A percentile compares a stretch with the other conserved stretches of the same genome.
These are phyloP conservation scores for Rhodosorus marinus DNA, from an alignment of 23 red algal species.

Conservation along the genomic window DNA sequence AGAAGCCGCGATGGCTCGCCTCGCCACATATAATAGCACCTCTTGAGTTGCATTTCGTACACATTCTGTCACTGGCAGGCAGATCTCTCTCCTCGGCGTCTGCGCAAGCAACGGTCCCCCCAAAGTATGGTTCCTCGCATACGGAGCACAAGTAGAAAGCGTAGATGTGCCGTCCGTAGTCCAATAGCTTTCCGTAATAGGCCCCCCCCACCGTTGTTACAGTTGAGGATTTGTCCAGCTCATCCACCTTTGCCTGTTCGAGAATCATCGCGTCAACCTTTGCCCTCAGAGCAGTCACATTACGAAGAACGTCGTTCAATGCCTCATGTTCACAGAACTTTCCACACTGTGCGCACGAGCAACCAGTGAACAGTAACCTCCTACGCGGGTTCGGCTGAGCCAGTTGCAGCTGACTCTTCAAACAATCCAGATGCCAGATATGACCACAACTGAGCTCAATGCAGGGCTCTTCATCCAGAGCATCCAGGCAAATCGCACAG, in stretches of 20 bases:
- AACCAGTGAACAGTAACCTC: slow-evolving; percentile 21
- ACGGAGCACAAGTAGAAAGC: slow-evolving; percentile 42
- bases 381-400: slow-evolving; percentile 1
- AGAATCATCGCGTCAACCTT: slow-evolving; percentile 11
- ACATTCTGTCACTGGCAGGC: slow-evolving; percentile 13
- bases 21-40: slow-evolving; percentile 8
- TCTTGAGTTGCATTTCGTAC: slow-evolving; percentile 11
- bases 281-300: neutral
- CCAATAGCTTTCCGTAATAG: slow-evolving; percentile 4
- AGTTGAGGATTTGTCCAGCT: neutral
- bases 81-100: slow-evolving; percentile 5
- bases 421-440: slow-evolving; percentile 21
- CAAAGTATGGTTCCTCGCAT: slow-evolving; percentile 34
- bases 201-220: neutral
- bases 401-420: slow-evolving; percentile 7
- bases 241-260: slow-evolving; percentile 14
- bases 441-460: slow-evolving; percentile 28
- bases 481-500: slow-evolving; percentile 39
- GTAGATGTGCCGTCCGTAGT: neutral
- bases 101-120: slow-evolving; percentile 18
- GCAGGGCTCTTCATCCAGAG: neutral
- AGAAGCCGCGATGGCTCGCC: slow-evolving; percentile 4
- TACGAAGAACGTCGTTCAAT: neutral
- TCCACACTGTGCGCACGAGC: slow-evolving; percentile 28
- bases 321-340: slow-evolving; percentile 8